These are phyloP conservation scores for Ophiognomonia clavigignenti-juglandacearum DNA, from an alignment of 2,329 filamentous ascomycete species.

Conservation along the genomic window DNA sequence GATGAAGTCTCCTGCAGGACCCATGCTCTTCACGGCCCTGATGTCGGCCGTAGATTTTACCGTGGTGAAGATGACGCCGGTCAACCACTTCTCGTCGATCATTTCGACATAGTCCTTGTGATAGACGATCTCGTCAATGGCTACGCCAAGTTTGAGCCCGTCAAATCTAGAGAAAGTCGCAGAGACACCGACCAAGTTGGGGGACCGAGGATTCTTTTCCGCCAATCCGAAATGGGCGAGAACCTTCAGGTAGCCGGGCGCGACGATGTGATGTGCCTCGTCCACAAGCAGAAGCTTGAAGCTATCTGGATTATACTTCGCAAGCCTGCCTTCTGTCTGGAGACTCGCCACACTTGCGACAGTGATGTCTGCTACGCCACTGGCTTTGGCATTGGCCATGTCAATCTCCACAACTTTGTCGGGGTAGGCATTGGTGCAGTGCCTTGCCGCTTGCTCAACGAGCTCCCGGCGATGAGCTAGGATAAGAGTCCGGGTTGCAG, in stretches of 20 bases:
- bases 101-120: constrained; percentile 70
- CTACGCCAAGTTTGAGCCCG: constrained; percentile 73
- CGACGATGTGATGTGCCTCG: constrained; percentile 95
- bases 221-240: constrained; percentile 73
- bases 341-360: constrained; percentile 87
- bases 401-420: constrained; percentile 80
- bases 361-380: constrained; percentile 83
- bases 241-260: constrained; percentile 68
- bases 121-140: constrained; percentile 93
- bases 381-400: constrained; percentile 75
- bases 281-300: constrained; percentile 95
- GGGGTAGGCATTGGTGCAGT: constrained; percentile 79
- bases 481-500: constrained; percentile 76
- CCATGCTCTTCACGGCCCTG: constrained; percentile 58
- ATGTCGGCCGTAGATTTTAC: constrained; percentile 80
- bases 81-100: constrained; percentile 86
- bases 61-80: constrained; percentile 90
- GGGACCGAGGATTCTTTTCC: constrained; percentile 40
- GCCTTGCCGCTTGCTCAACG: constrained; percentile 85
- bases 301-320: constrained; percentile 70
- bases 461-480: constrained; percentile 89
- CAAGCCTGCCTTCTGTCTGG: constrained; percentile 67
- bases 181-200: constrained; percentile 77
- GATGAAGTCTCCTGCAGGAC: constrained; percentile 72
- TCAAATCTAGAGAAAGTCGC: constrained; percentile 77